Evolutionary conservation across 345 rosid species (phyloP), one percentile per base, ranked within the genome.

Genomic region (Eucalyptus victrix): DNA sequence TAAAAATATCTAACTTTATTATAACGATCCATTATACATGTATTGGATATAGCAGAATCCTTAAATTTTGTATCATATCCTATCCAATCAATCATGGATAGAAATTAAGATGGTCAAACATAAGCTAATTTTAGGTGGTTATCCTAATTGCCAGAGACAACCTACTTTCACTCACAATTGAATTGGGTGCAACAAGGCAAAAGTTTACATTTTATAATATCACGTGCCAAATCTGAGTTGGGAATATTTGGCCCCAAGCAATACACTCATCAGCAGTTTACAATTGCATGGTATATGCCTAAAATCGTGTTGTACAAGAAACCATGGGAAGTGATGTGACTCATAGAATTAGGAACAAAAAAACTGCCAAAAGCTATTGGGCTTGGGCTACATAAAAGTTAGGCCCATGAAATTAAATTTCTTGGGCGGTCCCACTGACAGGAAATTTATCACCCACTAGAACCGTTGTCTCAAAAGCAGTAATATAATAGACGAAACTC

Each of bases 51-150:
- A 53, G 10, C 0, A 4, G 0, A 53, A 21, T 21, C 58, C 11
- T 0, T 53, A 53, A 8, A 53, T 53, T 53, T 53, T 53, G 2
- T 21, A 53, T 53, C 1, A 0, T 8, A 53, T 53, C 0, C 2
- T 53, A 53, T 53, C 26, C 0, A 21, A 53, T 53, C 1, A 0
- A 19, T 53, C 5, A 53, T 21, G 11, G 11, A 53, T 53, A 53
- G 58, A 53, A 21, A 53, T 53, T 2, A 53, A 53, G 1, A 53
- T 0, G 9, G 24, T 53, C 58, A 53, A 53, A 53, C 26, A 19
- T 53, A 53, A 53, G 4, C 26, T 0, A n/a, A 65, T 21, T 37
- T 40, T 2, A 21, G 1, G 3, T 40, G 42, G 16, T 76, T 76
- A 21, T 76, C 9, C 1, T 3, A 5, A 76, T 6, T 2, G 3